These are phyloP conservation scores for Boletellus ananiceps DNA, from an alignment of 768 basidiomycete genomes.

Conservation along the genomic window DNA sequence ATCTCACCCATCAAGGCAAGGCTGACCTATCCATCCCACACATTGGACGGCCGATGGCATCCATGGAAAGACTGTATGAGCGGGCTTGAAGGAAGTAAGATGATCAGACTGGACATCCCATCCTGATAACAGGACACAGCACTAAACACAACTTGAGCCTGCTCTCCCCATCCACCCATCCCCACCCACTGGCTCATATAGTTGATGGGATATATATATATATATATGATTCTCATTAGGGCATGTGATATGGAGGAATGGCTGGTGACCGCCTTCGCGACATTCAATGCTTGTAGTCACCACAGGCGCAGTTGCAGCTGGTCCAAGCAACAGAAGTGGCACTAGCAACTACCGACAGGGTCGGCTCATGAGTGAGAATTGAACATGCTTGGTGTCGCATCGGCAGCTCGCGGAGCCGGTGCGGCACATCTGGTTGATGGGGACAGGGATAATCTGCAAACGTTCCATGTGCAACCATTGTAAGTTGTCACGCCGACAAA, in stretches of 20 bases:
- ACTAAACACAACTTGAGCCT: neutral
- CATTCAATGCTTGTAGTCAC: neutral
- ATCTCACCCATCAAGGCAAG: too few species aligned
- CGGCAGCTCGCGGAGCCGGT: neutral
- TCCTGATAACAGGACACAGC: neutral
- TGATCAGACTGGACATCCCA: neutral
- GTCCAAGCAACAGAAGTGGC: neutral
- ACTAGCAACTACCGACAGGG: neutral
- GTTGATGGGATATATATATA: neutral
- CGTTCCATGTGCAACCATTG: neutral
- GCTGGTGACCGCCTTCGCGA: neutral
- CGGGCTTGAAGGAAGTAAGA: too few species aligned
- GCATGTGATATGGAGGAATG: neutral
- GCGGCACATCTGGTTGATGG: conserved; percentile 4
- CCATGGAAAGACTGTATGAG: too few species aligned
- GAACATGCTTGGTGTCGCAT: neutral
- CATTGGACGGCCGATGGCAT: too few species aligned
- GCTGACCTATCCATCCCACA: too few species aligned
- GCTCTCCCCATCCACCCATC: too few species aligned
- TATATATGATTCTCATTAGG: too few species aligned
- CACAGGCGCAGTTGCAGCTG: neutral
- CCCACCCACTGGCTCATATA: neutral
- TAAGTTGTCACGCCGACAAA: neutral
- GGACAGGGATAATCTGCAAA: conserved; percentile 1
- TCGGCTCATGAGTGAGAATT: too few species aligned